phyloP scores from a whole-genome alignment of 2,329 filamentous ascomycete species.

The Beauveria sp. region DNA sequence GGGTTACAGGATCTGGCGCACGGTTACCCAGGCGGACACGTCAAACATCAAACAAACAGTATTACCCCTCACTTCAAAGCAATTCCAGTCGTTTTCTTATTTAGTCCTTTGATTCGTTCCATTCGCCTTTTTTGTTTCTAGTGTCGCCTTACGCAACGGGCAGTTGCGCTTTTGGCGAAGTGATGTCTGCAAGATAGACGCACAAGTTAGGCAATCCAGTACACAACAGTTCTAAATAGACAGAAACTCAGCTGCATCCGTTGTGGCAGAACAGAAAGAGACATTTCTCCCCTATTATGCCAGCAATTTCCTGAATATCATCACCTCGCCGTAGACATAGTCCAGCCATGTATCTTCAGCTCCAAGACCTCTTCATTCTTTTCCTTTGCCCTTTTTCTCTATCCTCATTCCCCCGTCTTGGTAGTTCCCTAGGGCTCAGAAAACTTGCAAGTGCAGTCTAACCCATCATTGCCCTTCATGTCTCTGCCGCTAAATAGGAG shows the following conservation, averaged over 20 bases:
- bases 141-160: too few relatives aligned
- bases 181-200: too few relatives aligned
- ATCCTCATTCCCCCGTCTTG: not conserved
- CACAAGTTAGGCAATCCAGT: too few relatives aligned
- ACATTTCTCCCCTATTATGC: not conserved
- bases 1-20: not conserved
- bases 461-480: not conserved
- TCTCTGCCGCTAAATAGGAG: not conserved
- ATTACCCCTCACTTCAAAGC: not conserved
- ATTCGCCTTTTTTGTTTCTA: too few relatives aligned
- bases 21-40: not conserved
- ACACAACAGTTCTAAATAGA: too few relatives aligned
- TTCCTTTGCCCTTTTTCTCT: not conserved
- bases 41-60: constrained; percentile 9
- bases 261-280: too few relatives aligned
- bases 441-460: not conserved
- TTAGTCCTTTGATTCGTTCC: too few relatives aligned
- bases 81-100: not conserved
- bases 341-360: not conserved
- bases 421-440: not conserved
- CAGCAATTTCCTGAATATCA: not conserved
- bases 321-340: not conserved
- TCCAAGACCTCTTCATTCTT: not conserved
- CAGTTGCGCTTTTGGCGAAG: too few relatives aligned
- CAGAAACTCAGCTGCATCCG: too few relatives aligned